phyloP scores from a whole-genome alignment of 1,284 basidiomycete genomes.

The Baeospora myosura region DNA sequence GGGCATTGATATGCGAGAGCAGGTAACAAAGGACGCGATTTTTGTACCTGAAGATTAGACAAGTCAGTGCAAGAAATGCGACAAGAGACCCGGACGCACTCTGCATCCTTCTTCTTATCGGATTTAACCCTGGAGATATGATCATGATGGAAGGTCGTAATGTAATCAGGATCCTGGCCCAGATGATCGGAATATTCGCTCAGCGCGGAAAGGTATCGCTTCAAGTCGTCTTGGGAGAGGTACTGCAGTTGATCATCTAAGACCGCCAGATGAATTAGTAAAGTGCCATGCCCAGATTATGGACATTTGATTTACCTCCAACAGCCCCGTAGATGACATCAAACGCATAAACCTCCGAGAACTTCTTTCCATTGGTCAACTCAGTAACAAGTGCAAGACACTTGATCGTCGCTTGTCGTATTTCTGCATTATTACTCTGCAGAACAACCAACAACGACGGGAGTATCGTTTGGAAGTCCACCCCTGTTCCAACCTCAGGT shows the following conservation, averaged over 20 bases:
- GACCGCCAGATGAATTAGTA: conserved; percentile 5
- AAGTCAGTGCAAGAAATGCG: background rate
- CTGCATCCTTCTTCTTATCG: conserved; percentile 58
- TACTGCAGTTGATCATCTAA: conserved; percentile 65
- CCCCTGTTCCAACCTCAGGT: conserved; percentile 30
- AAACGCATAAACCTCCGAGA: conserved; percentile 68
- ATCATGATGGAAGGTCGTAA: conserved; percentile 59
- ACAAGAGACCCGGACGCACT: conserved; percentile 34
- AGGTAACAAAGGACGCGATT: conserved; percentile 74
- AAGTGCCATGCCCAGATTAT: conserved; percentile 7
- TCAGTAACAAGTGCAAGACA: conserved; percentile 48
- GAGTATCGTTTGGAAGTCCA: conserved; percentile 84
- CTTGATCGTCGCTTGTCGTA: conserved; percentile 60
- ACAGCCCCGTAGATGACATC: conserved; percentile 75
- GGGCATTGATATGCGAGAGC: conserved; percentile 72
- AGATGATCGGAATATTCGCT: conserved; percentile 55
- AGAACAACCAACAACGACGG: conserved; percentile 72
- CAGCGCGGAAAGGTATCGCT: conserved; percentile 58
- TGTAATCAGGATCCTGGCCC: conserved; percentile 58
- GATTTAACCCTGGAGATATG: conserved; percentile 39
- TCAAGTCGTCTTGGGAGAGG: conserved; percentile 67
- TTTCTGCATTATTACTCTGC: conserved; percentile 42
- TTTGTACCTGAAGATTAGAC: conserved; percentile 49
- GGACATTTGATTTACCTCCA: conserved; percentile 25
- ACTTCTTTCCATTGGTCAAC: conserved; percentile 34